These are phyloP conservation scores for Globisporangium nodosum DNA, from an alignment of 352 stramenopile species.

Conservation along the genomic window DNA sequence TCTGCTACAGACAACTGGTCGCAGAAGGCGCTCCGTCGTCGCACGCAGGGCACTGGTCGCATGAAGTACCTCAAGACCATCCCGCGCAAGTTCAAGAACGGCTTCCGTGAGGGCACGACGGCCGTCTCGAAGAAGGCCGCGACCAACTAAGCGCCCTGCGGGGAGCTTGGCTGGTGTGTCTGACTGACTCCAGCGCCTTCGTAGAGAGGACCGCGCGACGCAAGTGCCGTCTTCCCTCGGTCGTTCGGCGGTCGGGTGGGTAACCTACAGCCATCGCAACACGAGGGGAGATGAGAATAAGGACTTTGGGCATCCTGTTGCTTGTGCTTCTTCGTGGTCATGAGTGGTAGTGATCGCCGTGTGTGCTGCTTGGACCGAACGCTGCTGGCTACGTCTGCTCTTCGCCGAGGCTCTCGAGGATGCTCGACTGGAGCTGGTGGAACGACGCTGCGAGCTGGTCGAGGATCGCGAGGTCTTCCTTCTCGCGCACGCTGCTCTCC, in stretches of 20 bases:
- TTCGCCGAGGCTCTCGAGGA: slow-evolving; percentile 79
- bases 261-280: slow-evolving; percentile 14
- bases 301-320: slow-evolving; percentile 12
- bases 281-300: slow-evolving; percentile 12
- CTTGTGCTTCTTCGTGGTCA: not conserved
- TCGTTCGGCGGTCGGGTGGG: slow-evolving; percentile 23
- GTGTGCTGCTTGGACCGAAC: not conserved
- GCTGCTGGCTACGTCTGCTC: slow-evolving; percentile 9
- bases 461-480: slow-evolving; percentile 74
- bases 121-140: slow-evolving; percentile 87
- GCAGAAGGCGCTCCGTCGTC: slow-evolving; percentile 97
- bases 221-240: slow-evolving; percentile 1
- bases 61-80: slow-evolving; percentile 99
- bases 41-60: slow-evolving; percentile 95
- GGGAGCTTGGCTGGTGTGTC: not conserved
- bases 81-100: slow-evolving; percentile 99
- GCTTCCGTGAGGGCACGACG: slow-evolving; percentile 95
- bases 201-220: slow-evolving; percentile 5
- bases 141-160: slow-evolving; percentile 69
- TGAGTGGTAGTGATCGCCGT: too few species aligned
- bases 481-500: slow-evolving; percentile 41
- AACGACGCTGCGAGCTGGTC: slow-evolving; percentile 79
- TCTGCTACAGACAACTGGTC: slow-evolving; percentile 90
- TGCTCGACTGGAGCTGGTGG: slow-evolving; percentile 67
- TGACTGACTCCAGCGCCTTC: not conserved